Evolutionary conservation across 2,329 filamentous ascomycete genomes (phyloP).

Genomic region (Diplodia scrobiculata): DNA sequence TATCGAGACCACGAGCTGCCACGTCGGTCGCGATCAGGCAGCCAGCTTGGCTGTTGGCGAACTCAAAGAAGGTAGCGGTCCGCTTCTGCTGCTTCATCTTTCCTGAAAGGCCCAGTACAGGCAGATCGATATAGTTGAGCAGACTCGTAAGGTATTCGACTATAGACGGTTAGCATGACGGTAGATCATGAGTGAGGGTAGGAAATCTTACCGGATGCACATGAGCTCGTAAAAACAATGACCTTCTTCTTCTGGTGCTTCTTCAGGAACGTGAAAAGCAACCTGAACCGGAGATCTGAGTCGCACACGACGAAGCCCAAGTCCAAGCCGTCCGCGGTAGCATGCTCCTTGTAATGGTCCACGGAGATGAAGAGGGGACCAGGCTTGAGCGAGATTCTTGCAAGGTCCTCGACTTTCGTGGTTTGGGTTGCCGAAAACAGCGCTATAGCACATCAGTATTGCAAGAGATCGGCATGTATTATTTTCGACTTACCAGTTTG

Average conservation of each 20-base stretch:
- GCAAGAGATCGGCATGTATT: slow-evolving; percentile 51
- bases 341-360: slow-evolving; percentile 83
- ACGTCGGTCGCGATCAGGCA: slow-evolving; percentile 96
- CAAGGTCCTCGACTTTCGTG: slow-evolving; percentile 96
- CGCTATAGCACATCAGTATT: slow-evolving; percentile 60
- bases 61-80: slow-evolving; percentile 99
- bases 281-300: slow-evolving; percentile 74
- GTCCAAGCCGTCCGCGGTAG: slow-evolving; percentile 89
- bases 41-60: slow-evolving; percentile 79
- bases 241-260: slow-evolving; percentile 94
- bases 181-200: slow-evolving; percentile 83
- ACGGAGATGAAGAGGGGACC: slow-evolving; percentile 97
- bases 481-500: slow-evolving; percentile 46
- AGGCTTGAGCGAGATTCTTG: slow-evolving; percentile 85
- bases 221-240: slow-evolving; percentile 69
- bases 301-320: slow-evolving; percentile 96
- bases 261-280: slow-evolving; percentile 93
- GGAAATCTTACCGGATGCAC: slow-evolving; percentile 64
- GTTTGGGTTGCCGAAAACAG: slow-evolving; percentile 99
- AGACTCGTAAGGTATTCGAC: slow-evolving; percentile 93
- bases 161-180: slow-evolving; percentile 1
- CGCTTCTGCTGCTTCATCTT: slow-evolving; percentile 99
- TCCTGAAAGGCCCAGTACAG: slow-evolving; percentile 78
- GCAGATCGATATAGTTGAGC: slow-evolving; percentile 95
- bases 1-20: slow-evolving; percentile 82